These are phyloP conservation scores for Brachypodium distachyon DNA, from an alignment of 202 grass and related monocot genomes.

Conservation along the genomic window DNA sequence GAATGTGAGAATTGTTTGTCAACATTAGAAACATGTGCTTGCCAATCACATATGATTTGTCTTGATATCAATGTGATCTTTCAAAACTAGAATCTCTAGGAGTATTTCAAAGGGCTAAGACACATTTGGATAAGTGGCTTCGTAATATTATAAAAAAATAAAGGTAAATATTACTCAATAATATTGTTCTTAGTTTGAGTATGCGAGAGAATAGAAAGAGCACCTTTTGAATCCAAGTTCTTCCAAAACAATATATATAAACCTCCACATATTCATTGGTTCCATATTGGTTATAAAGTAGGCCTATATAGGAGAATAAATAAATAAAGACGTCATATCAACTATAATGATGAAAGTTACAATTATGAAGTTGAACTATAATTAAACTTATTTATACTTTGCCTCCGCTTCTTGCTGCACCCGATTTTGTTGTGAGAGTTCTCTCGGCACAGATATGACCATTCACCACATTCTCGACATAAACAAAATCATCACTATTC, in stretches of 20 bases:
- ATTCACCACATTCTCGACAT: conserved; percentile 78
- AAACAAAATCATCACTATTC: conserved; percentile 76
- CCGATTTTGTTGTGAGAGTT: conserved; percentile 34
- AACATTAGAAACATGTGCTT: too few species aligned
- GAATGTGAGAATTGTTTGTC: too few species aligned
- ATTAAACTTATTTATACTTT: conserved; percentile 45
- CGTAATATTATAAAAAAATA: too few species aligned
- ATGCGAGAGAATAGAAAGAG: background rate
- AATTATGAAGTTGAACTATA: background rate
- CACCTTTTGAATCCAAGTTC: conserved; percentile 74
- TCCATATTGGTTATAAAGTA: conserved; percentile 88
- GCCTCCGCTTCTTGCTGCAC: conserved; percentile 41
- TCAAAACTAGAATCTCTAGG: too few species aligned
- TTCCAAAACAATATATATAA: conserved; percentile 46
- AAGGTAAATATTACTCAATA: too few species aligned
- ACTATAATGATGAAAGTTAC: background rate
- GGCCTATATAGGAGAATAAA: conserved; percentile 29
- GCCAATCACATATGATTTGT: too few species aligned
- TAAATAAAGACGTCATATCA: background rate
- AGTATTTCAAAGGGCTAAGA: too few species aligned
- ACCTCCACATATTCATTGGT: conserved; percentile 71
- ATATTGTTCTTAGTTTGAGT: background rate
- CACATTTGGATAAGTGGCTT: too few species aligned
- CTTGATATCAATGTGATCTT: too few species aligned
- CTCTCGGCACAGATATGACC: conserved; percentile 71